Evolutionary conservation across 1,284 basidiomycete genomes (phyloP), one percentile per base, ranked within the genome.

Genomic region (Earliella scabrosa): DNA sequence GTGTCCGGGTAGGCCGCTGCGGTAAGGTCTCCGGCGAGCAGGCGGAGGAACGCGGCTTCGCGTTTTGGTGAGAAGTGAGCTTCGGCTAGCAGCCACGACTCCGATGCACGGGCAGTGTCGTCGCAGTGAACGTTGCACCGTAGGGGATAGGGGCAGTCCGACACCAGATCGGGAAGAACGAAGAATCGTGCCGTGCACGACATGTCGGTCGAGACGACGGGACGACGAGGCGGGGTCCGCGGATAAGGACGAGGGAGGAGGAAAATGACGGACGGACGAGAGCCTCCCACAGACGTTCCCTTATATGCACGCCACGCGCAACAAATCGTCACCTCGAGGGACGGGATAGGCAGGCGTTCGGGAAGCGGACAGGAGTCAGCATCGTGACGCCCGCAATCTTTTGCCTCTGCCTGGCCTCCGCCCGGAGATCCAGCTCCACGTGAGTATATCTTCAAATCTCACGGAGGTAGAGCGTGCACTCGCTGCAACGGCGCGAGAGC

Each of bases 131-230:
- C 50, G 44, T 67, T 69, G 38, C 61, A 46, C 13, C 60, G 48
- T 14, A 63, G 59, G 13, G 59, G 56, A 49, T 68, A 69, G 24
- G 57, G 56, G 45, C 68, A 71, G 31, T 68, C 59, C 1, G 63
- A 60, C 39, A 68, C 54, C 47, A 71, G 66, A 43, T 71, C 68
- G 26, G 69, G 69, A 10, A 71, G 63, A 40, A 63, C 21, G 61
- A 68, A 65, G 23, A 31, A 54, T 32, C 34, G 56, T 23, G 56
- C 39, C 5, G 48, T 14, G 16, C 50, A 51, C 3, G 38, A 46
- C 57, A 57, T 62, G 31, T 54, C 24, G 31, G 39, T 23, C 39
- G 34, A 20, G n/a, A 41, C 27, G 21, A 44, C 31, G n/a, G 29
- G 14, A 20, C 24, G 11, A 35, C 20, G 14, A 20, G n/a, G n/a